Evolutionary conservation across 2,329 filamentous ascomycete species (phyloP).

Genomic region (Ceratocystis diversiconidia): DNA sequence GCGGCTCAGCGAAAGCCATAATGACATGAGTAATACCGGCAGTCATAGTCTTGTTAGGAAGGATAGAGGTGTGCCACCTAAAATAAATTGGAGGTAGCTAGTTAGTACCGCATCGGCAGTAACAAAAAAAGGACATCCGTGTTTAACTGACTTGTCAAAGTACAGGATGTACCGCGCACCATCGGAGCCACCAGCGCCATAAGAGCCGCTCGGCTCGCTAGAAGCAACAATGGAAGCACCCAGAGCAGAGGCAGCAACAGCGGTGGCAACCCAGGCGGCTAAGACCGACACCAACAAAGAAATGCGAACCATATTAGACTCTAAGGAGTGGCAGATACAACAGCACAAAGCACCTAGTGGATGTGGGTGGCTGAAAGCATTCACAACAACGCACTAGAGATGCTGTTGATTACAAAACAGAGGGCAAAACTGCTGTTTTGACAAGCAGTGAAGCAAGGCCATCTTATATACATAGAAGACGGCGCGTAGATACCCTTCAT

Average conservation of each 20-base stretch:
- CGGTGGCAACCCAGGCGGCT: background rate
- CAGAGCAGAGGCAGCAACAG: background rate
- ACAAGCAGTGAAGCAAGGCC: background rate
- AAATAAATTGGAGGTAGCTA: too few species aligned
- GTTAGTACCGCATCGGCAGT: background rate
- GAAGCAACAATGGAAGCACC: background rate
- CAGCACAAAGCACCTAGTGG: background rate
- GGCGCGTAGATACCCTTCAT: too few species aligned
- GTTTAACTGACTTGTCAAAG: background rate
- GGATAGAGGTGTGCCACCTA: background rate
- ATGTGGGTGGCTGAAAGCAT: background rate
- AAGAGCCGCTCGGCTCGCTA: background rate
- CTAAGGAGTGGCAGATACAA: background rate
- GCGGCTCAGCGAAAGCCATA: slow-evolving; percentile 44
- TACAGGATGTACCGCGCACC: background rate
- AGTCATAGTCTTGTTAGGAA: background rate
- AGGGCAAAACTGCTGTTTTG: too few species aligned
- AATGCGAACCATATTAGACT: background rate
- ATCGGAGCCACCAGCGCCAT: background rate
- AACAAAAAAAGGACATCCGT: background rate
- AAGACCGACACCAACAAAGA: background rate
- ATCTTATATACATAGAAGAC: background rate
- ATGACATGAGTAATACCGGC: slow-evolving; percentile 38
- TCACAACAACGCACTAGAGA: background rate
- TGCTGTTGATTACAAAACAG: background rate